Evolutionary conservation across 2,329 filamentous ascomycete species (phyloP).

Genomic region (Aspergillus sp.): DNA sequence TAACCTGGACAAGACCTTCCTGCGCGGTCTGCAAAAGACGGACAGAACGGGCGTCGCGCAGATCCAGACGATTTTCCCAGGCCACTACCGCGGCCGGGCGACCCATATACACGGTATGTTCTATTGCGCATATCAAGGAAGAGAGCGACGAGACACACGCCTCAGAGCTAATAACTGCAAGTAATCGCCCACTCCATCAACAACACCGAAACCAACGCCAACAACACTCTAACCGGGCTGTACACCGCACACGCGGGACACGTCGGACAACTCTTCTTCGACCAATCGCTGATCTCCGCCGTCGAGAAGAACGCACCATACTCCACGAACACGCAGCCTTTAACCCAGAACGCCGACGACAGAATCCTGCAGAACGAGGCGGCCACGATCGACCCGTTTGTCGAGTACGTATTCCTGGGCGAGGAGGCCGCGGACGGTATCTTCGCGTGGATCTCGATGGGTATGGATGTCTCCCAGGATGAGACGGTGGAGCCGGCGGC

Average conservation of each 20-base stretch:
- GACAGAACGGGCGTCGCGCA: constrained; percentile 34
- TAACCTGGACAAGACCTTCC: constrained; percentile 35
- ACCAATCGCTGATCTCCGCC: constrained; percentile 46
- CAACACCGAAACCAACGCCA: constrained; percentile 31
- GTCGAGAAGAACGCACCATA: constrained; percentile 45
- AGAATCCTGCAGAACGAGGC: constrained; percentile 41
- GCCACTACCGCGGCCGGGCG: constrained; percentile 35
- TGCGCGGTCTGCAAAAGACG: constrained; percentile 38
- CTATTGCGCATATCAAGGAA: too few relatives aligned
- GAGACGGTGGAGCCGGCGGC: constrained; percentile 18
- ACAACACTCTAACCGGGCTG: constrained; percentile 44
- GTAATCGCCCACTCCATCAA: constrained; percentile 22
- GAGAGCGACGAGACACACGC: too few relatives aligned
- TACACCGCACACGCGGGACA: constrained; percentile 41
- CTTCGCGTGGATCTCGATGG: constrained; percentile 46
- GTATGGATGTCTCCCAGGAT: constrained; percentile 36
- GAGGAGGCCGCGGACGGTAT: constrained; percentile 44
- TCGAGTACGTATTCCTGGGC: constrained; percentile 50
- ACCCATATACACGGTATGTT: constrained; percentile 28
- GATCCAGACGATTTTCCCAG: constrained; percentile 38
- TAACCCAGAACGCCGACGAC: constrained; percentile 46
- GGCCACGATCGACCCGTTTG: constrained; percentile 47
- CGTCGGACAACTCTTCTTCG: constrained; percentile 57
- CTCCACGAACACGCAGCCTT: constrained; percentile 35
- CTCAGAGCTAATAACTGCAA: too few relatives aligned